phyloP scores from a whole-genome alignment of 768 basidiomycete species.

The Kwoniella europaea region DNA sequence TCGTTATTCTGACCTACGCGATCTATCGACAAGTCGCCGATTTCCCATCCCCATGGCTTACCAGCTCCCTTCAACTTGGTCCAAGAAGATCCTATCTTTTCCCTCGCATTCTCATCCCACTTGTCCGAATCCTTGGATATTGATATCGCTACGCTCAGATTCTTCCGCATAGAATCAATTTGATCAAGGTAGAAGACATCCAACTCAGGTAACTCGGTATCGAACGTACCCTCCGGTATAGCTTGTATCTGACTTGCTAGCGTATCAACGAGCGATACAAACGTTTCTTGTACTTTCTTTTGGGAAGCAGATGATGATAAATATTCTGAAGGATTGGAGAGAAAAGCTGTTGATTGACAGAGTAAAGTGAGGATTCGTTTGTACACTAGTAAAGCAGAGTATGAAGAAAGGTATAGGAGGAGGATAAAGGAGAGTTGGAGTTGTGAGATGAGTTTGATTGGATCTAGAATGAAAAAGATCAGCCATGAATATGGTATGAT shows the following conservation, averaged over 20 bases:
- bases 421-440: slow-evolving; percentile 59
- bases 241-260: slow-evolving; percentile 39
- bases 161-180: slow-evolving; percentile 27
- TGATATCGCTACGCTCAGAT: slow-evolving; percentile 17
- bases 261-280: slow-evolving; percentile 24
- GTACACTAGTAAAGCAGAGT: slow-evolving; percentile 58
- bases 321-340: slow-evolving; percentile 13
- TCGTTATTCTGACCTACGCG: slow-evolving; percentile 9
- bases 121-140: background rate
- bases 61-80: slow-evolving; percentile 2
- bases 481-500: background rate
- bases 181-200: slow-evolving; percentile 51
- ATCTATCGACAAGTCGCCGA: slow-evolving; percentile 12
- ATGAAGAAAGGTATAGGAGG: slow-evolving; percentile 59
- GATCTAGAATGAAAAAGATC: slow-evolving; percentile 38
- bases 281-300: slow-evolving; percentile 7
- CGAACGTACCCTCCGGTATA: slow-evolving; percentile 48
- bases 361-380: slow-evolving; percentile 57
- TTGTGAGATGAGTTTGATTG: slow-evolving; percentile 52
- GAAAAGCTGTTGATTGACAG: slow-evolving; percentile 45
- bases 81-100: slow-evolving; percentile 13
- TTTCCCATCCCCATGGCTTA: slow-evolving; percentile 41
- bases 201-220: slow-evolving; percentile 53
- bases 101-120: slow-evolving; percentile 10
- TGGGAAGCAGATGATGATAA: background rate